Evolutionary conservation across 2,329 filamentous ascomycete species (phyloP).

Genomic region (Ascochyta lentis): DNA sequence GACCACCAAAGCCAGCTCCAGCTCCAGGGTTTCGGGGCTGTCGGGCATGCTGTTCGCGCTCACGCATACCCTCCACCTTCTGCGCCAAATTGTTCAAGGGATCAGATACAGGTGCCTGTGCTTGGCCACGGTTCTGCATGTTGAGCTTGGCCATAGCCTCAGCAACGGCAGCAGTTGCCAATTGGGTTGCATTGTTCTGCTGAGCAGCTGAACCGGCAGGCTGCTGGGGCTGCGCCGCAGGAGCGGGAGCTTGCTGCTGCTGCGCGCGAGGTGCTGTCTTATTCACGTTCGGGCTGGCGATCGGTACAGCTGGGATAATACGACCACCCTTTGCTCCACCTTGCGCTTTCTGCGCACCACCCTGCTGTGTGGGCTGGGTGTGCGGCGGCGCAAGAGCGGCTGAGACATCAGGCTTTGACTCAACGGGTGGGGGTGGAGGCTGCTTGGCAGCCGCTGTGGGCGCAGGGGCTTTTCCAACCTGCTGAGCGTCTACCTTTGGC

Average conservation of each 20-base stretch:
- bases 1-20: constrained; percentile 47
- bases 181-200: constrained; percentile 71
- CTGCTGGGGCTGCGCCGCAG: constrained; percentile 47
- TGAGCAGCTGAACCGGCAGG: constrained; percentile 35
- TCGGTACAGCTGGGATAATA: constrained; percentile 70
- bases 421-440: constrained; percentile 69
- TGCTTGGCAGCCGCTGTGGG: constrained; percentile 55
- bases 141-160: constrained; percentile 78
- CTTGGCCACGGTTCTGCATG: constrained; percentile 37
- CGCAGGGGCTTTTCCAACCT: constrained; percentile 31
- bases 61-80: constrained; percentile 76
- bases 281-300: constrained; percentile 54
- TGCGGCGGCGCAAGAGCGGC: constrained; percentile 62
- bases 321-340: constrained; percentile 58
- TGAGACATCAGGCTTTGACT: constrained; percentile 70
- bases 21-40: constrained; percentile 56
- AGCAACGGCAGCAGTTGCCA: constrained; percentile 78
- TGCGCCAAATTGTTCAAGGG: constrained; percentile 74
- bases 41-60: constrained; percentile 66
- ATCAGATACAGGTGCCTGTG: constrained; percentile 34
- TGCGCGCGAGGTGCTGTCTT: constrained; percentile 49
- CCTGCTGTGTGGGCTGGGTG: constrained; percentile 42
- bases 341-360: constrained; percentile 46
- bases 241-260: constrained; percentile 47
- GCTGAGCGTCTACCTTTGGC: constrained; percentile 59